Evolutionary conservation across 768 basidiomycete species (phyloP).

Genomic region (Tricholoma furcatifolium): DNA sequence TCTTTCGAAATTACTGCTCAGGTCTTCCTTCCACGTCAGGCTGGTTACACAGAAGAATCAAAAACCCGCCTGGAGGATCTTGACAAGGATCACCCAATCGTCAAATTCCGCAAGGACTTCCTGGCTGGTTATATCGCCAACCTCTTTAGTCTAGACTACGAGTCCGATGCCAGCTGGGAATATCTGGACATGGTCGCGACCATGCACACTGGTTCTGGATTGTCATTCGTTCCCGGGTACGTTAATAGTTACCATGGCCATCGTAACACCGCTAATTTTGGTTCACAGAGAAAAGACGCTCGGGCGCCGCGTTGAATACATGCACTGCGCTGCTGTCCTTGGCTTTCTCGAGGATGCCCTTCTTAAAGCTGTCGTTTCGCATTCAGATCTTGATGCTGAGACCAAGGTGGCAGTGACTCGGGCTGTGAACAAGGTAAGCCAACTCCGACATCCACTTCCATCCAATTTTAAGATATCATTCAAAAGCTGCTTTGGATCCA

Average conservation of each 20-base stretch:
- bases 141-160: slow-evolving; percentile 45
- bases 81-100: slow-evolving; percentile 40
- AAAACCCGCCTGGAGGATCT: slow-evolving; percentile 39
- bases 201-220: slow-evolving; percentile 50
- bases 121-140: slow-evolving; percentile 31
- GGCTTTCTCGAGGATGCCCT: slow-evolving; percentile 47
- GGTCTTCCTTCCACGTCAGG: slow-evolving; percentile 34
- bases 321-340: slow-evolving; percentile 39
- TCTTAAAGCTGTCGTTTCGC: slow-evolving; percentile 37
- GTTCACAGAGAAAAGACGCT: slow-evolving; percentile 23
- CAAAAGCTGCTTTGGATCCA: slow-evolving; percentile 49
- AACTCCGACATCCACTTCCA: neutral
- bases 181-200: slow-evolving; percentile 47
- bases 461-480: neutral
- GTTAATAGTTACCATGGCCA: neutral
- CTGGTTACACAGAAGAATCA: slow-evolving; percentile 39
- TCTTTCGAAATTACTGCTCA: slow-evolving; percentile 43
- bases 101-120: slow-evolving; percentile 45
- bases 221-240: slow-evolving; percentile 41
- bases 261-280: neutral
- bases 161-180: slow-evolving; percentile 39
- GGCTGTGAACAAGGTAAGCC: slow-evolving; percentile 43
- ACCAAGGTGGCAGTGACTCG: slow-evolving; percentile 41
- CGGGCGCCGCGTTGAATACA: slow-evolving; percentile 35
- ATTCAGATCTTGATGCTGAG: slow-evolving; percentile 33